These are phyloP conservation scores for Botrytis porri DNA, from an alignment of 2,329 filamentous ascomycete species.

Conservation along the genomic window DNA sequence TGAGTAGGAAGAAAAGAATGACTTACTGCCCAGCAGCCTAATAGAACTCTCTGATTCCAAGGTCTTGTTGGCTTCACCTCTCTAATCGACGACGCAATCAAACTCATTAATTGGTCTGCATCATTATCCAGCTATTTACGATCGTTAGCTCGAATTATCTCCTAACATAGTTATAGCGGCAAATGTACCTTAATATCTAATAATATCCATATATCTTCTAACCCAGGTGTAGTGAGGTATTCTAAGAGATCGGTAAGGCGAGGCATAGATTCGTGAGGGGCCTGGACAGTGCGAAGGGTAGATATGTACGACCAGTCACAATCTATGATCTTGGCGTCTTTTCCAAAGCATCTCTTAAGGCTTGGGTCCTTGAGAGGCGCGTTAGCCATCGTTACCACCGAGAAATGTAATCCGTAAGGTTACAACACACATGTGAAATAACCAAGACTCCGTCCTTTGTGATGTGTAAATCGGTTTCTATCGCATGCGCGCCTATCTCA, in stretches of 20 bases:
- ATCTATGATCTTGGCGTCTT: slow-evolving; percentile 68
- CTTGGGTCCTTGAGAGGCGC: slow-evolving; percentile 58
- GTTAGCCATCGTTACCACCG: slow-evolving; percentile 8
- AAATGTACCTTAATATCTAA: slow-evolving; percentile 77
- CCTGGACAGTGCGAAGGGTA: slow-evolving; percentile 62
- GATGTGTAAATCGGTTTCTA: slow-evolving; percentile 88
- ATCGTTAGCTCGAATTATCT: not conserved
- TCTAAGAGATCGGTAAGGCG: slow-evolving; percentile 70
- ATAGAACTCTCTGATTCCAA: slow-evolving; percentile 71
- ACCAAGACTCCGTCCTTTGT: slow-evolving; percentile 81
- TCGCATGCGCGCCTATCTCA: slow-evolving; percentile 69
- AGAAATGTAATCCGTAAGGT: slow-evolving; percentile 24
- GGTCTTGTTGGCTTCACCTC: slow-evolving; percentile 49
- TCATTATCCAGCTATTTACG: slow-evolving; percentile 62
- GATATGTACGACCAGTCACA: slow-evolving; percentile 73
- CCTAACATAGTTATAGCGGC: not conserved
- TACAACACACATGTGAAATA: slow-evolving; percentile 64
- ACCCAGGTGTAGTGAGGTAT: slow-evolving; percentile 63
- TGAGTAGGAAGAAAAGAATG: slow-evolving; percentile 22
- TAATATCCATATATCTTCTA: slow-evolving; percentile 72
- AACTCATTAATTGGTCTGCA: slow-evolving; percentile 64
- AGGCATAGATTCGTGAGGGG: slow-evolving; percentile 70
- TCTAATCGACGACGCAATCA: slow-evolving; percentile 62
- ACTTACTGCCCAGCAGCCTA: slow-evolving; percentile 77
- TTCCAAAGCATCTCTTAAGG: slow-evolving; percentile 78